These are phyloP conservation scores for Thraustochytrium striatum DNA, from an alignment of 352 stramenopile genomes.

Conservation along the genomic window DNA sequence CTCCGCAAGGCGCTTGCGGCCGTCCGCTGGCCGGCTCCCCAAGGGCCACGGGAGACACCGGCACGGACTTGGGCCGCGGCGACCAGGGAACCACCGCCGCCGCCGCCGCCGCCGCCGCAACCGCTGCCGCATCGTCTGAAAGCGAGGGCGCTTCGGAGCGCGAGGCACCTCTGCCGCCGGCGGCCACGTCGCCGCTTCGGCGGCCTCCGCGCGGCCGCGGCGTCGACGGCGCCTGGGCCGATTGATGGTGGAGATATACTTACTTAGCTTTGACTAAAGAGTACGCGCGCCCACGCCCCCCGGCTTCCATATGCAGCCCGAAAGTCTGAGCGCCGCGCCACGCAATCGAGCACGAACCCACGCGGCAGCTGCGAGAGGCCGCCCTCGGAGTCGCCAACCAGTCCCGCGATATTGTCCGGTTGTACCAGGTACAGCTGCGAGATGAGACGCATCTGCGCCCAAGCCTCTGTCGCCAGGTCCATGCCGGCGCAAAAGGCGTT, in stretches of 20 bases:
- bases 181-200: too few relatives aligned
- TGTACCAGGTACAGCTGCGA: conserved; percentile 33
- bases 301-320: not conserved
- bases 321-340: conserved; percentile 39
- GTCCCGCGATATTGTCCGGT: not conserved
- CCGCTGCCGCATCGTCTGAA: too few relatives aligned
- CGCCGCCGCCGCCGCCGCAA: too few relatives aligned
- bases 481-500: conserved; percentile 37
- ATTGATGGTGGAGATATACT: too few relatives aligned
- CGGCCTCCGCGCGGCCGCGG: too few relatives aligned
- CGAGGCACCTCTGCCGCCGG: too few relatives aligned
- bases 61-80: too few relatives aligned
- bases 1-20: not conserved
- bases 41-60: too few relatives aligned
- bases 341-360: conserved; percentile 4
- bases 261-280: conserved; percentile 15
- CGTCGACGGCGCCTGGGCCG: too few relatives aligned
- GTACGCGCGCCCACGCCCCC: not conserved
- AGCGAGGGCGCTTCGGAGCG: too few relatives aligned
- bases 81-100: too few relatives aligned
- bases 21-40: too few relatives aligned
- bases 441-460: conserved; percentile 25
- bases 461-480: not conserved
- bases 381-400: conserved; percentile 21
- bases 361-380: conserved; percentile 7